Base-by-base conservation (phyloP, 257 asterid species). In the Nicotiana noctiflora region DNA sequence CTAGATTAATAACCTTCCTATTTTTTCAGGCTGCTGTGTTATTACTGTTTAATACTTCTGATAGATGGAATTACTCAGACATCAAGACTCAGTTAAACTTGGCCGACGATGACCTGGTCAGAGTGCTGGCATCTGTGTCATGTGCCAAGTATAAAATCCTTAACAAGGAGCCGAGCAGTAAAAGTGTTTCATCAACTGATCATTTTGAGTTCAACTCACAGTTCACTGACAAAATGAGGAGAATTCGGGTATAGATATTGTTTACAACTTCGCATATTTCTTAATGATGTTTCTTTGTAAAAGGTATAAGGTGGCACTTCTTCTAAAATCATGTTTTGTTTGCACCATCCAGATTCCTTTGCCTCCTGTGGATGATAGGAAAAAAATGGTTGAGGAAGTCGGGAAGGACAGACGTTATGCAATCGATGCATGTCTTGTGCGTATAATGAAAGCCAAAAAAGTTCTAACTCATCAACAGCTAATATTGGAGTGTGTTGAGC, bases 101-200 rank as follows among this genome's bases (percentile, higher is more conserved):
- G 84, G 85, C 59, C 1, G 91, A 91, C 63, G 93, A 89, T 13
- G 92, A 91, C 78, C 61, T 91, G 44, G 80, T 81, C 46, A 88
- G 92, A 83, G 51, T 85, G 80, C 89, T 90, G 15, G 86, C 87
- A 4, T 90, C 92, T 1, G 89, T 88, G 57, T 85, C 95, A 18
- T 88, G 95, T 14, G 88, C 93, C 75, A 91, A 85, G 82, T 88
- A 89, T 84, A 88, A 91, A 77, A 87, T 89, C 76, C 86, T 89
- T 31, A 86, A 21, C 27, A 90, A 89, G 85, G 88, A 89, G 56
- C 89, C 91, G 2, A 66, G 65, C 78, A 37, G 83, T 3, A 83
- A 59, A 84, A 82, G 87, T 1, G 84, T 89, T 21, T 84, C 93
- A 52, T 21, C 46, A 3, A 80, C 55, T 34, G 91, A 91, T 81